Evolutionary conservation across 768 basidiomycete genomes (phyloP).

Genomic region (Grammothele lineata): DNA sequence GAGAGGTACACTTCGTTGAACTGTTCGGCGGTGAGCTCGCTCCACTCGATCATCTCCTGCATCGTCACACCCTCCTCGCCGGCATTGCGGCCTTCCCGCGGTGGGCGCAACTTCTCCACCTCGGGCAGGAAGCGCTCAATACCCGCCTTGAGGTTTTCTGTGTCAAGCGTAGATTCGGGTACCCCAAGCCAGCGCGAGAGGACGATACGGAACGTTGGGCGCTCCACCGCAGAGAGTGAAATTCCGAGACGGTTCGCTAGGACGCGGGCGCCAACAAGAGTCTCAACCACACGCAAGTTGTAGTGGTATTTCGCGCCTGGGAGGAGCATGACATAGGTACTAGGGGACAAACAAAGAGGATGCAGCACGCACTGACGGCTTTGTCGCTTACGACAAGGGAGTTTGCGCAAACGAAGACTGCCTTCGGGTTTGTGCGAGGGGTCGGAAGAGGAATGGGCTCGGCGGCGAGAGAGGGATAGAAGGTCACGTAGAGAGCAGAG

Average conservation of each 20-base stretch:
- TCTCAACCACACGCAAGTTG: conserved; percentile 92
- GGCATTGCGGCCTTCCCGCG: conserved; percentile 16
- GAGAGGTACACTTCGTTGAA: conserved; percentile 71
- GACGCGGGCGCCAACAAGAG: conserved; percentile 72
- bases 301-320: conserved; percentile 71
- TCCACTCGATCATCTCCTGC: conserved; percentile 68
- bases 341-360: not conserved
- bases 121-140: conserved; percentile 44
- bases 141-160: conserved; percentile 41
- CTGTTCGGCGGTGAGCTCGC: conserved; percentile 46
- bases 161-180: conserved; percentile 34
- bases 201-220: conserved; percentile 64
- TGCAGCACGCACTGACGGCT: conserved; percentile 32
- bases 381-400: conserved; percentile 83
- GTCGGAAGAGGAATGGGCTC: conserved; percentile 61
- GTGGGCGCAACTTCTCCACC: conserved; percentile 51
- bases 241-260: conserved; percentile 59
- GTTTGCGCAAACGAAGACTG: conserved; percentile 76
- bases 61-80: conserved; percentile 58
- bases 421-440: conserved; percentile 31
- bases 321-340: not conserved
- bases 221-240: conserved; percentile 36
- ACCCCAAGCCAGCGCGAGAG: conserved; percentile 45
- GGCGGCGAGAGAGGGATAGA: conserved; percentile 70
- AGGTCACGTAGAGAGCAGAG: conserved; percentile 75